A percentile compares a stretch with the other conserved stretches of the same genome.
Evolutionary conservation across 2,329 filamentous ascomycete genomes (phyloP).

Genomic region (Seiridium cupressi): DNA sequence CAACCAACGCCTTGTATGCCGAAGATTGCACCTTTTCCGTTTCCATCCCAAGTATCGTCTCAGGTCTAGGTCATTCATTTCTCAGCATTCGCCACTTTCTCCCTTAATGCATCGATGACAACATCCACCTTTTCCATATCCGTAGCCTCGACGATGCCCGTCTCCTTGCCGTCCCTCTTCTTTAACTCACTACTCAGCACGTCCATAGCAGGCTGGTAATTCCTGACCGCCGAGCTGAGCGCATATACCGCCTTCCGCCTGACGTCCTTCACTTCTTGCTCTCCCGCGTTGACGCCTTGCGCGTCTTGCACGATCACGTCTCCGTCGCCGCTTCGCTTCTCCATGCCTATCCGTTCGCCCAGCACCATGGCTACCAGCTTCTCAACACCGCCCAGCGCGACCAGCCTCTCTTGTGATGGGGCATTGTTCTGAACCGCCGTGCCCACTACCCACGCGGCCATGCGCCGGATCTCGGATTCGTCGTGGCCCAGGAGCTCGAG

Average conservation of each 20-base stretch:
- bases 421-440: conserved; percentile 97
- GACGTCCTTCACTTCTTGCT: conserved; percentile 60
- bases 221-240: conserved; percentile 80
- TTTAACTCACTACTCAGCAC: conserved; percentile 60
- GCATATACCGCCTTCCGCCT: conserved; percentile 88
- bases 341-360: conserved; percentile 19
- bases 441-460: conserved; percentile 92
- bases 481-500: conserved; percentile 66
- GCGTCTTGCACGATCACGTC: conserved; percentile 11
- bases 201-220: conserved; percentile 84
- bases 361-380: conserved; percentile 63
- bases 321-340: conserved; percentile 10
- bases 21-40: background rate
- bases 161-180: conserved; percentile 50
- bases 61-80: background rate
- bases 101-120: conserved; percentile 67
- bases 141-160: conserved; percentile 68
- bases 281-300: conserved; percentile 16
- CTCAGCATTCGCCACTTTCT: conserved; percentile 39
- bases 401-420: conserved; percentile 72
- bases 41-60: background rate
- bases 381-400: conserved; percentile 65
- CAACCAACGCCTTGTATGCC: conserved; percentile 13
- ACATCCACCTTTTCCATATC: conserved; percentile 86
- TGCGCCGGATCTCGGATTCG: conserved; percentile 71